Conservation (phyloP, 345 rosid species). For the Boechera stricta region DNA sequence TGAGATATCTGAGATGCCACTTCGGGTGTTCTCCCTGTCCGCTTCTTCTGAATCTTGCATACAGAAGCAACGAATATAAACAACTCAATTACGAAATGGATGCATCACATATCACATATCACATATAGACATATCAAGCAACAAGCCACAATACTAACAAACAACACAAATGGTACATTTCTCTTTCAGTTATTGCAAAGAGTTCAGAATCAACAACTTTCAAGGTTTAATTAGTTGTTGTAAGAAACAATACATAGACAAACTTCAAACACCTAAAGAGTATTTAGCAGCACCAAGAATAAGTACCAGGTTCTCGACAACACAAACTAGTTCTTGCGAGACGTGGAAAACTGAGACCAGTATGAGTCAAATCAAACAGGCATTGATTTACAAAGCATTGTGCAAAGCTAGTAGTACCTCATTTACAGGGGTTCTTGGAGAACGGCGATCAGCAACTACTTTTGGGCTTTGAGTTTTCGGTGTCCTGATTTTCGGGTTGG, state of each 20-base stretch:
- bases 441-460: slow-evolving; percentile 66
- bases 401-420: slow-evolving; percentile 64
- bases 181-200: slow-evolving; percentile 16
- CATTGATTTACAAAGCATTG: neutral
- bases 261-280: slow-evolving; percentile 11
- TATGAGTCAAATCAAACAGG: slow-evolving; percentile 8
- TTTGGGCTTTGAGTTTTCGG: slow-evolving; percentile 79
- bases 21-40: slow-evolving; percentile 58
- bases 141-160: slow-evolving; percentile 4
- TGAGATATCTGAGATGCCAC: slow-evolving; percentile 71
- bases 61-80: slow-evolving; percentile 25
- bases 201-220: slow-evolving; percentile 4
- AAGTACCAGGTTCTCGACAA: neutral
- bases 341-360: neutral
- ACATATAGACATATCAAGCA: slow-evolving; percentile 8
- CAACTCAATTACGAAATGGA: neutral
- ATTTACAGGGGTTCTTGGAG: slow-evolving; percentile 64
- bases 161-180: neutral
- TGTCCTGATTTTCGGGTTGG: slow-evolving; percentile 55
- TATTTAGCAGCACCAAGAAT: neutral
- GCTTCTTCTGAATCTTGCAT: slow-evolving; percentile 62
- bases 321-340: neutral
- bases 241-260: slow-evolving; percentile 2
- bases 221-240: slow-evolving; percentile 10
- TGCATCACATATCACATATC: neutral